Evolutionary conservation across 2,329 filamentous ascomycete species (phyloP).

Genomic region (Colletotrichum sp.): DNA sequence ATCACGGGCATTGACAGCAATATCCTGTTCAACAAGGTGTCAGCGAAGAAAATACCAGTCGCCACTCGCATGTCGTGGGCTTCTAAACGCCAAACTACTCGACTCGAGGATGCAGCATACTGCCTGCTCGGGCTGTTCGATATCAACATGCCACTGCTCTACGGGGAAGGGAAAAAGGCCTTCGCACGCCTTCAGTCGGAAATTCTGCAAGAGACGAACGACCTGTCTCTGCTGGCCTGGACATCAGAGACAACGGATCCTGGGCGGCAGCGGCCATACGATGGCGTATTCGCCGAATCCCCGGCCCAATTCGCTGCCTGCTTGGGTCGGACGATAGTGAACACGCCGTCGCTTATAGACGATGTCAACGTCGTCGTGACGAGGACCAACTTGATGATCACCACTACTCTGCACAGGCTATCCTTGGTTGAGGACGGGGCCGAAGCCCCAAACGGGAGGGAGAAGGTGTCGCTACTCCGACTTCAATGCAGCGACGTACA

Average conservation of each 20-base stretch:
- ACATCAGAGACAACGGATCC: not conserved
- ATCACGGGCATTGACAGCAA: not conserved
- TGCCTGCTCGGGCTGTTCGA: slow-evolving; percentile 30
- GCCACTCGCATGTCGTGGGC: slow-evolving; percentile 32
- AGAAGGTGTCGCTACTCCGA: not conserved
- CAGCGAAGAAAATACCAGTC: slow-evolving; percentile 4
- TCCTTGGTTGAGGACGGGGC: not conserved
- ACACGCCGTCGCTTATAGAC: not conserved
- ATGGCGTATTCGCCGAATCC: not conserved
- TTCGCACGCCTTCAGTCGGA: slow-evolving; percentile 24
- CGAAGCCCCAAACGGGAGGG: not conserved
- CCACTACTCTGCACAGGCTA: not conserved
- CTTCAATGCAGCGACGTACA: not conserved
- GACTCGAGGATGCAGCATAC: slow-evolving; percentile 28
- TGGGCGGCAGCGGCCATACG: not conserved
- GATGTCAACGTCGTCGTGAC: not conserved
- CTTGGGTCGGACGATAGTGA: not conserved
- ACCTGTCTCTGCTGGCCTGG: slow-evolving; percentile 3
- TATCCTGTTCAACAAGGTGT: not conserved
- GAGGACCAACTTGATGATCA: not conserved
- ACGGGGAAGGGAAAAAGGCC: slow-evolving; percentile 29
- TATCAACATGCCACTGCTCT: slow-evolving; percentile 29
- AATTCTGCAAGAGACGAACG: not conserved
- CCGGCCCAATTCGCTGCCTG: not conserved
- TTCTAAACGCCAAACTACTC: slow-evolving; percentile 24